Conservation (phyloP, 768 basidiomycete species). For the Boletus rubescentipes region DNA sequence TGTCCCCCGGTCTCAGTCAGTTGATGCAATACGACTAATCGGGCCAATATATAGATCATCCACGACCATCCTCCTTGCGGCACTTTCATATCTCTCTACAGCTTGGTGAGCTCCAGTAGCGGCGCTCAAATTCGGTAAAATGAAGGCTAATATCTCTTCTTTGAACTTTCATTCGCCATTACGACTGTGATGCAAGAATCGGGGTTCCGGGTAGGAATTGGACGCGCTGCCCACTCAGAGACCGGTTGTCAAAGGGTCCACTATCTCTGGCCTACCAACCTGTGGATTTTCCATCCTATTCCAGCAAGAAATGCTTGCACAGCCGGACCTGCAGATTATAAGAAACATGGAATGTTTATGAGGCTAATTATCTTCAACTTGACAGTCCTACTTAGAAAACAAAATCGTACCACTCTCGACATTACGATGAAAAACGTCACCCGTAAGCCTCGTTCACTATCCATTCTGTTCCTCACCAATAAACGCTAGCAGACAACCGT, state of each 20-base stretch:
- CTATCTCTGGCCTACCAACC: slow-evolving; percentile 19
- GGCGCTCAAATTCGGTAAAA: slow-evolving; percentile 3
- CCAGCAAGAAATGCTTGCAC: slow-evolving; percentile 8
- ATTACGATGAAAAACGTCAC: slow-evolving; percentile 5
- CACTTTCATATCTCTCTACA: slow-evolving; percentile 11
- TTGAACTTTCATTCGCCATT: not conserved
- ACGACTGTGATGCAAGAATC: not conserved
- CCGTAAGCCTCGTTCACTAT: not conserved
- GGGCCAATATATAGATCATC: not conserved
- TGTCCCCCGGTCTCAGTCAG: not conserved
- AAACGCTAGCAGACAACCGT: slow-evolving; percentile 15
- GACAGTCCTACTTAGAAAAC: not conserved
- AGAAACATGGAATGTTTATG: not conserved
- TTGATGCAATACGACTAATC: not conserved
- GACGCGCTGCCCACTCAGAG: not conserved
- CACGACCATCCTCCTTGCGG: not conserved
- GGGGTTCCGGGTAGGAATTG: not conserved
- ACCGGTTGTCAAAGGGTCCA: slow-evolving; percentile 3
- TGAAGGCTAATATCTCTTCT: not conserved
- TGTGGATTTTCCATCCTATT: slow-evolving; percentile 15
- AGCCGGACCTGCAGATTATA: slow-evolving; percentile 17
- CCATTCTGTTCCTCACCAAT: not conserved
- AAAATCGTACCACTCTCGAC: not conserved
- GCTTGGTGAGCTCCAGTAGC: slow-evolving; percentile 23
- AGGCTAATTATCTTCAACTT: not conserved